phyloP scores from a whole-genome alignment of 2,329 filamentous ascomycete genomes.

The Stachybotrys elegans region DNA sequence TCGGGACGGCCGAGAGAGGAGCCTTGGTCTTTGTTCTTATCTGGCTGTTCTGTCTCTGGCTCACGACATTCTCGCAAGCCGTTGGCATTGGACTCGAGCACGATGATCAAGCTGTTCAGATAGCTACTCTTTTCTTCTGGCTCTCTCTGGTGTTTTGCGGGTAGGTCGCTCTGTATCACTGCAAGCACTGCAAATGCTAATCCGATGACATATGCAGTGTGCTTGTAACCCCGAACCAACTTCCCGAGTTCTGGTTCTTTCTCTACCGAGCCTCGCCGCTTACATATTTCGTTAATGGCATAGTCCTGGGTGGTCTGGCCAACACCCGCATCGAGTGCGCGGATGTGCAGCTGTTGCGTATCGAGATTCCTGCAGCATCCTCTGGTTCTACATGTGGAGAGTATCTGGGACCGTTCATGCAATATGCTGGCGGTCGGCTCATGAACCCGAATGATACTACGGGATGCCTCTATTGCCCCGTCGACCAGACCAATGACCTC shows the following conservation, averaged over 20 bases:
- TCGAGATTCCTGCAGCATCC: neutral
- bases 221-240: conserved; percentile 47
- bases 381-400: neutral
- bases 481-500: neutral
- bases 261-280: conserved; percentile 69
- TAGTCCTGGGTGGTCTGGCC: conserved; percentile 58
- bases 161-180: conserved; percentile 43
- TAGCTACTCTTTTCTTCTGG: conserved; percentile 58
- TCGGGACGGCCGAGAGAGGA: conserved; percentile 42
- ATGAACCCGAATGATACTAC: neutral
- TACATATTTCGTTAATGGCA: conserved; percentile 63
- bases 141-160: conserved; percentile 56
- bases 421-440: neutral
- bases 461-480: neutral
- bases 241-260: conserved; percentile 69
- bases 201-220: conserved; percentile 42
- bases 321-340: conserved; percentile 41
- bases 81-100: conserved; percentile 55
- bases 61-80: conserved; percentile 59
- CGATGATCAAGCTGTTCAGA: conserved; percentile 57
- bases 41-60: conserved; percentile 57
- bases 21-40: conserved; percentile 58
- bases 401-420: neutral
- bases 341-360: neutral
- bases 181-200: neutral